Evolutionary conservation across 2,329 filamentous ascomycete species (phyloP).

Genomic region (Pseudogymnoascus sp.): DNA sequence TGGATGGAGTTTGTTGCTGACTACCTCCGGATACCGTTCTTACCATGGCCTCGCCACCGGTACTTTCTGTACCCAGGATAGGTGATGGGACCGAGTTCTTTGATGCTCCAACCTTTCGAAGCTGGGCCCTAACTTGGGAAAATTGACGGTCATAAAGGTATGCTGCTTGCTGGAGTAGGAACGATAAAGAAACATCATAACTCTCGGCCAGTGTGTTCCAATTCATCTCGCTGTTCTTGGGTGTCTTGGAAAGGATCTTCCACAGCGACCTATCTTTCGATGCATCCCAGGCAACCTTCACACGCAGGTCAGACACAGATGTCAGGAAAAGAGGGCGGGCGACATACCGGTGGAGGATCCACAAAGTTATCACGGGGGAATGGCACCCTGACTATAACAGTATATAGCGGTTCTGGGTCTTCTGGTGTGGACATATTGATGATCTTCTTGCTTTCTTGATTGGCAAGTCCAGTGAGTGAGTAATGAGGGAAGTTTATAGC

Average conservation of each 20-base stretch:
- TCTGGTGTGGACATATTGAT: not conserved
- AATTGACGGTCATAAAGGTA: conserved; percentile 90
- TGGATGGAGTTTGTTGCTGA: conserved; percentile 23
- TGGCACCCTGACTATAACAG: conserved; percentile 82
- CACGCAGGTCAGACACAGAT: conserved; percentile 13
- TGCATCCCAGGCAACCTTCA: conserved; percentile 77
- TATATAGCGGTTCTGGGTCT: conserved; percentile 35
- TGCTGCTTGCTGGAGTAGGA: conserved; percentile 86
- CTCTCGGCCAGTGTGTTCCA: conserved; percentile 47
- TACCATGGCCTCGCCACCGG: conserved; percentile 41
- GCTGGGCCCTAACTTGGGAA: conserved; percentile 81
- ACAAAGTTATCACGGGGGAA: conserved; percentile 81
- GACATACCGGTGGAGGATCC: conserved; percentile 73
- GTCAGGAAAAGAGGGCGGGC: not conserved
- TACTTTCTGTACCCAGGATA: conserved; percentile 38
- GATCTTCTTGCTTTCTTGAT: conserved; percentile 26
- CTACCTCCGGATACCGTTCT: conserved; percentile 42
- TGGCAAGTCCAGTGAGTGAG: not conserved
- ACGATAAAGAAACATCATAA: conserved; percentile 80
- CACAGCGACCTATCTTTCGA: conserved; percentile 82
- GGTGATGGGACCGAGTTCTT: conserved; percentile 50
- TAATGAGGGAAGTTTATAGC: not conserved
- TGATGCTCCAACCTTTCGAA: conserved; percentile 63
- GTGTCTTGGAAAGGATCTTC: conserved; percentile 77
- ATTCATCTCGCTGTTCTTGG: conserved; percentile 73